Conservation (phyloP, 164 flowering plant genomes). For the Dillenia turbinata region DNA sequence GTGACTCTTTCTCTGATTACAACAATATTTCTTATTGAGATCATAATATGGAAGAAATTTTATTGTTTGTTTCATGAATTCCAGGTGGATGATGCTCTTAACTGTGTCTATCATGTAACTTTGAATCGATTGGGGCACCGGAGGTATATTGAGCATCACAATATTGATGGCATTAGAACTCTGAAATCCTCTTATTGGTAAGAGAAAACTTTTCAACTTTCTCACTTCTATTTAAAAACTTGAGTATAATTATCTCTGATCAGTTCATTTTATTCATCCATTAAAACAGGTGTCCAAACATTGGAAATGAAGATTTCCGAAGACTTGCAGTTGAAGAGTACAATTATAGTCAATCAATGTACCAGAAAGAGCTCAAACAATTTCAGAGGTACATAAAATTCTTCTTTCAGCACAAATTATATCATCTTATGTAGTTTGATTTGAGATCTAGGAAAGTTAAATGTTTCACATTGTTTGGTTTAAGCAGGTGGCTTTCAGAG, state of each 20-base stretch:
- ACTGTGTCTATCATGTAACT: constrained; percentile 34
- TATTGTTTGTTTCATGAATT: neutral
- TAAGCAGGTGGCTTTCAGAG: constrained; percentile 70
- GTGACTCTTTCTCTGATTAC: constrained; percentile 7
- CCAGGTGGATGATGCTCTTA: constrained; percentile 59
- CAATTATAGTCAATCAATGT: constrained; percentile 43
- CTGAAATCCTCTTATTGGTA: constrained; percentile 49
- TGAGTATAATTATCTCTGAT: neutral
- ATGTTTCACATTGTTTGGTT: too few relatives aligned
- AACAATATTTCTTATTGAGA: neutral
- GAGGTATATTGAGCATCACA: constrained; percentile 46
- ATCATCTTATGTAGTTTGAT: too few relatives aligned
- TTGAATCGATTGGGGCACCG: constrained; percentile 44
- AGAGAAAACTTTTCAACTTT: neutral
- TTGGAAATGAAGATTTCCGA: constrained; percentile 31
- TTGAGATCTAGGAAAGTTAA: too few relatives aligned
- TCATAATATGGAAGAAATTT: too few relatives aligned
- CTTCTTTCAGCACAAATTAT: too few relatives aligned
- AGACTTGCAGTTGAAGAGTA: constrained; percentile 54
- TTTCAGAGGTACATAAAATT: constrained; percentile 42
- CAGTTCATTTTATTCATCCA: neutral
- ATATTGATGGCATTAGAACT: constrained; percentile 20
- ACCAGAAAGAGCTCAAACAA: constrained; percentile 40
- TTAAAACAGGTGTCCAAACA: constrained; percentile 33
- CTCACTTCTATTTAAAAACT: neutral